A percentile compares a stretch with the other conserved stretches of the same genome.
Conservation (phyloP, 2,329 filamentous ascomycete species). For the Arthrobotrys sphaeroides region DNA sequence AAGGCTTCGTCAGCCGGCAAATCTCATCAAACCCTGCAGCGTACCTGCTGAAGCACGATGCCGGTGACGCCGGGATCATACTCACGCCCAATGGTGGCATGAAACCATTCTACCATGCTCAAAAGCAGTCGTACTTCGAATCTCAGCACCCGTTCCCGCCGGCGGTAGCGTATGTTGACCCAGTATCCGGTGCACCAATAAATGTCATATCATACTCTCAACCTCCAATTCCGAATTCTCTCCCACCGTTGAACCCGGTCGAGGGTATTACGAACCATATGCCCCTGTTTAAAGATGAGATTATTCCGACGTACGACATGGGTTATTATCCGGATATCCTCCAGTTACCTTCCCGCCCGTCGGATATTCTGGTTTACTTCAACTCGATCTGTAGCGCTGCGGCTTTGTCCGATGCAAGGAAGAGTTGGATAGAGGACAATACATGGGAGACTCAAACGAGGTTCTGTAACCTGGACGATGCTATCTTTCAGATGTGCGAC, state of each 20-base stretch:
- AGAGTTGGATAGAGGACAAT: constrained; percentile 14
- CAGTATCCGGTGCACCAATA: neutral
- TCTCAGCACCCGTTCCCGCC: neutral
- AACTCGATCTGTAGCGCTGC: constrained; percentile 25
- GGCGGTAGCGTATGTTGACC: neutral
- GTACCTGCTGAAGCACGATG: constrained; percentile 24
- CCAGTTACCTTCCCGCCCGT: neutral
- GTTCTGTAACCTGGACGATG: constrained; percentile 24
- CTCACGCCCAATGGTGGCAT: neutral
- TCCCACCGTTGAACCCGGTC: constrained; percentile 3
- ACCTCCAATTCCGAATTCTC: neutral
- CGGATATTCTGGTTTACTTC: constrained; percentile 26
- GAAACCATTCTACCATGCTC: neutral
- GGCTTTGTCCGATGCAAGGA: neutral
- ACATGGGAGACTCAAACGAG: neutral
- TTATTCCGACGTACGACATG: constrained; percentile 28
- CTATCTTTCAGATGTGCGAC: constrained; percentile 43
- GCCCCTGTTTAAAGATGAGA: constrained; percentile 5
- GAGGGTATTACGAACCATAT: neutral
- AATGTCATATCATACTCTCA: neutral
- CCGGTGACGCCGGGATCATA: neutral
- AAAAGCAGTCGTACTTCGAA: constrained; percentile 8
- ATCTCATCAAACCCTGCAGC: constrained; percentile 3
- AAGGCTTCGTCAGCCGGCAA: neutral
- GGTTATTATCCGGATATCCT: constrained; percentile 15